Percentiles rank a stretch among this genome's conserved stretches.
Conservation (phyloP, 2,329 filamentous ascomycete species). For the Pseudogymnoascus sp. region DNA sequence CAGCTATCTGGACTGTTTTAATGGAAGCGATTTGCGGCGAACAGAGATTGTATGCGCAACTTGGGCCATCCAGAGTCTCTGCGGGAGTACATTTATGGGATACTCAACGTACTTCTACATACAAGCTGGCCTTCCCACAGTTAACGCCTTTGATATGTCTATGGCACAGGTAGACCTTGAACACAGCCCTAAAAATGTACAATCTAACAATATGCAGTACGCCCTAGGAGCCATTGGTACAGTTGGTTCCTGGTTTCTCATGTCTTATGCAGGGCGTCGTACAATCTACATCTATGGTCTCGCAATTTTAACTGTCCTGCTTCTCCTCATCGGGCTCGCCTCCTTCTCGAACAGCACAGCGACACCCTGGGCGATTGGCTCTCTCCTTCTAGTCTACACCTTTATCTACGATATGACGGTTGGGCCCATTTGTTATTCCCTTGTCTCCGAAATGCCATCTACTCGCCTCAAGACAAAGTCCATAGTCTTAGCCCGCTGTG, state of each 20-base stretch:
- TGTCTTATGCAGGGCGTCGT: constrained; percentile 41
- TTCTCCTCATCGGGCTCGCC: constrained; percentile 62
- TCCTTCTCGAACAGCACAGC: constrained; percentile 23
- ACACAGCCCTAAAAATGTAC: neutral
- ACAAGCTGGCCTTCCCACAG: constrained; percentile 46
- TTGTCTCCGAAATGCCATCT: constrained; percentile 75
- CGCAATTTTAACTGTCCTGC: constrained; percentile 62
- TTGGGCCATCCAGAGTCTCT: constrained; percentile 56
- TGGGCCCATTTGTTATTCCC: constrained; percentile 78
- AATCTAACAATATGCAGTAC: constrained; percentile 25
- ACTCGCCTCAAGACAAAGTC: constrained; percentile 82
- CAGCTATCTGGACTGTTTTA: constrained; percentile 76
- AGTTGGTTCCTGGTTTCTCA: constrained; percentile 40
- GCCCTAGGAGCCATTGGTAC: constrained; percentile 42
- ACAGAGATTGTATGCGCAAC: constrained; percentile 55
- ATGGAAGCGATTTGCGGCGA: constrained; percentile 64
- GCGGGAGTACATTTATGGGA: constrained; percentile 55
- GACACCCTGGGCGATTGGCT: constrained; percentile 35
- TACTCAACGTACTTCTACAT: constrained; percentile 56
- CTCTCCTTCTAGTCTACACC: constrained; percentile 72
- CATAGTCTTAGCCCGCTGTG: constrained; percentile 69
- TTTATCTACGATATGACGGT: constrained; percentile 77
- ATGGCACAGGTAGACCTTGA: constrained; percentile 44
- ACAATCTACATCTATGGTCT: constrained; percentile 69
- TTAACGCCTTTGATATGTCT: constrained; percentile 48